Evolutionary conservation across 192 early-diverging fungal species (phyloP).

Genomic region (Borealophlyctis nickersoniae): DNA sequence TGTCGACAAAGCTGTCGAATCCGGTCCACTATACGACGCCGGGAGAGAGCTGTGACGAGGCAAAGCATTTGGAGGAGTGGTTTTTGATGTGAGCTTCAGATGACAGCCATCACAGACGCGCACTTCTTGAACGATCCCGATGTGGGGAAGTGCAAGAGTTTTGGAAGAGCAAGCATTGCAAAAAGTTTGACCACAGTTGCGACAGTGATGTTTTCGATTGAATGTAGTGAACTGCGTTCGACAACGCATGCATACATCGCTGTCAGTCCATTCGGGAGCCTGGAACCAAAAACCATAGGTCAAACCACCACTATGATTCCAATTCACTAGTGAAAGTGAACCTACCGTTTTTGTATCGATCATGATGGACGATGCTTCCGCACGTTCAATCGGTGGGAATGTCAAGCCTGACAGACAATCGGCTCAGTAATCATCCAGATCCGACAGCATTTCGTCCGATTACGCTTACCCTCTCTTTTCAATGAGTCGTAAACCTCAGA

Average conservation of each 20-base stretch:
- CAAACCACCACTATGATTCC: background rate
- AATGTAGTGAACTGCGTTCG: conserved; percentile 88
- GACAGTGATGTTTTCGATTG: conserved; percentile 97
- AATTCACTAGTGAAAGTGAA: background rate
- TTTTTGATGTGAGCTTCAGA: conserved; percentile 61
- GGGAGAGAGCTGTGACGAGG: background rate
- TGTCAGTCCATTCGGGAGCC: conserved; percentile 97
- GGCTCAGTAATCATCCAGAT: background rate
- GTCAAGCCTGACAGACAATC: too few species aligned
- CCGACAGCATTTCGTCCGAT: background rate
- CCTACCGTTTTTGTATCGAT: conserved; percentile 83
- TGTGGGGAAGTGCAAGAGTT: conserved; percentile 72
- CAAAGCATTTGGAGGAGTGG: conserved; percentile 12
- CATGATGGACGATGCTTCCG: conserved; percentile 58
- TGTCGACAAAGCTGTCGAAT: background rate
- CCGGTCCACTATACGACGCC: background rate
- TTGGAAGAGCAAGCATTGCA: conserved; percentile 93
- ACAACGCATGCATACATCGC: conserved; percentile 91
- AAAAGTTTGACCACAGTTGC: conserved; percentile 92
- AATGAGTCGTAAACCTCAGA: conserved; percentile 76
- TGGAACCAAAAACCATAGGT: conserved; percentile 23
- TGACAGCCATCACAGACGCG: conserved; percentile 95
- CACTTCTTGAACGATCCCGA: conserved; percentile 85
- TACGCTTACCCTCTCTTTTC: conserved; percentile 63
- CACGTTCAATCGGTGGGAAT: conserved; percentile 70